Conservation (phyloP, 2,329 filamentous ascomycete genomes). For the Phialophora chinensis region DNA sequence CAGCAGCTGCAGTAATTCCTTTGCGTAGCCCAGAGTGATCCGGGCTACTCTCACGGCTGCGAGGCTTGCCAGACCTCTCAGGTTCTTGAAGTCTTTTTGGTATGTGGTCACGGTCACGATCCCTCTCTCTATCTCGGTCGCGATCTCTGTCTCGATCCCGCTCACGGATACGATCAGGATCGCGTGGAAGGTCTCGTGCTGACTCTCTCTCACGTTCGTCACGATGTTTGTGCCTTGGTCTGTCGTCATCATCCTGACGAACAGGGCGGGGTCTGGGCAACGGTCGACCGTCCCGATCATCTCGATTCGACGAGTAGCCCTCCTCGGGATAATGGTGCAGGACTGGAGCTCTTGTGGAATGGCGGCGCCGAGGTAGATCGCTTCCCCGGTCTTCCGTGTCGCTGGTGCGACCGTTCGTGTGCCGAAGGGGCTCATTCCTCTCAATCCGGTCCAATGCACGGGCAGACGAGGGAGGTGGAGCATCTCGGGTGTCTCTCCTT, state of each 20-base stretch:
- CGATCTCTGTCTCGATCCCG: conserved; percentile 32
- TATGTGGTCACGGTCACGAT: conserved; percentile 29
- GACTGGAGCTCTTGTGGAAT: conserved; percentile 35
- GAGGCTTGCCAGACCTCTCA: conserved; percentile 28
- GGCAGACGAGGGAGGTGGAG: conserved; percentile 34
- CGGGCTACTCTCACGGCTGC: conserved; percentile 37
- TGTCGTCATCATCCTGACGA: conserved; percentile 33
- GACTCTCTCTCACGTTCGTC: conserved; percentile 35
- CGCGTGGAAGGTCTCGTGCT: conserved; percentile 22
- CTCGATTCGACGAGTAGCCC: conserved; percentile 32
- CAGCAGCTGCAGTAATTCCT: conserved; percentile 35
- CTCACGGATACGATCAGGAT: conserved; percentile 32
- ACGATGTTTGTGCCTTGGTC: conserved; percentile 25
- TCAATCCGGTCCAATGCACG: conserved; percentile 38
- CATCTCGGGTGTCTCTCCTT: conserved; percentile 32
- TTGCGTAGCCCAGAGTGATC: conserved; percentile 36
- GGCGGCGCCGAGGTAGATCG: conserved; percentile 28
- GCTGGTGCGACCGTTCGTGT: conserved; percentile 19
- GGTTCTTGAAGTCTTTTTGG: conserved; percentile 28
- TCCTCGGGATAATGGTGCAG: conserved; percentile 40
- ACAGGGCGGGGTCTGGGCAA: conserved; percentile 27
- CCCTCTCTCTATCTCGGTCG: conserved; percentile 30
- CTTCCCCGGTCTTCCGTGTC: conserved; percentile 35
- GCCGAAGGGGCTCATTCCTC: conserved; percentile 24
- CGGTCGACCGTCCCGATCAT: conserved; percentile 29